These are phyloP conservation scores for Apiospora saccharicola DNA, from an alignment of 2,329 filamentous ascomycete species.

Conservation along the genomic window DNA sequence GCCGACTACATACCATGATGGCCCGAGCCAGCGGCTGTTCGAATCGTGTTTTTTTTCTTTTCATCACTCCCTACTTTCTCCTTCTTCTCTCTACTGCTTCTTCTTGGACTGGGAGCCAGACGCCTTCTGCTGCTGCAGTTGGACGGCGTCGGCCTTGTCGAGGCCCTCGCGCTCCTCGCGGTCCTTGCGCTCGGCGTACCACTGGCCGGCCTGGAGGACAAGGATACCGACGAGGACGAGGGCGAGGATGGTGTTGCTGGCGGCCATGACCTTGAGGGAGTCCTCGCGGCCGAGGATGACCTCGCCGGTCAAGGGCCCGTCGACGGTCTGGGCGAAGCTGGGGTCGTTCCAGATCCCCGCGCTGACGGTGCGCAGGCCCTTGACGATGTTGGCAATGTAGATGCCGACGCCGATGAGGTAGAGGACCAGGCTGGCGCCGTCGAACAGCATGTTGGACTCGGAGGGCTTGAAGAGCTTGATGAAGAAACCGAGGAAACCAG, in stretches of 20 bases:
- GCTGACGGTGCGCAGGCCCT: slow-evolving; percentile 86
- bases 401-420: slow-evolving; percentile 90
- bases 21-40: not conserved
- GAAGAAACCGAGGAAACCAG: slow-evolving; percentile 88
- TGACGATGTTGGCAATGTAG: slow-evolving; percentile 96
- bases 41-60: not conserved
- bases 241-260: slow-evolving; percentile 95
- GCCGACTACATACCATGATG: not conserved
- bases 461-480: slow-evolving; percentile 93
- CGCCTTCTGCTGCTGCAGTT: slow-evolving; percentile 31
- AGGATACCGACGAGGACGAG: slow-evolving; percentile 91
- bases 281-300: slow-evolving; percentile 84
- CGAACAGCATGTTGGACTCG: slow-evolving; percentile 96
- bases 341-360: slow-evolving; percentile 66
- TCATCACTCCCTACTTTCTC: too few species aligned
- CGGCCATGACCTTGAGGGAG: slow-evolving; percentile 86
- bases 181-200: slow-evolving; percentile 97
- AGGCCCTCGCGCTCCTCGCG: slow-evolving; percentile 76
- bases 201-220: slow-evolving; percentile 94
- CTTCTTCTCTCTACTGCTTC: slow-evolving; percentile 28
- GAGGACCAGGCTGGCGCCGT: slow-evolving; percentile 79
- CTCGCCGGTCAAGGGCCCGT: slow-evolving; percentile 61
- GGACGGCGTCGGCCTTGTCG: slow-evolving; percentile 51
- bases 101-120: slow-evolving; percentile 40
- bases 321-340: slow-evolving; percentile 38